Percentiles rank a stretch among this genome's conserved stretches.
These are phyloP conservation scores for Stachybotrys echinatus DNA, from an alignment of 2,329 filamentous ascomycete genomes.

Conservation along the genomic window DNA sequence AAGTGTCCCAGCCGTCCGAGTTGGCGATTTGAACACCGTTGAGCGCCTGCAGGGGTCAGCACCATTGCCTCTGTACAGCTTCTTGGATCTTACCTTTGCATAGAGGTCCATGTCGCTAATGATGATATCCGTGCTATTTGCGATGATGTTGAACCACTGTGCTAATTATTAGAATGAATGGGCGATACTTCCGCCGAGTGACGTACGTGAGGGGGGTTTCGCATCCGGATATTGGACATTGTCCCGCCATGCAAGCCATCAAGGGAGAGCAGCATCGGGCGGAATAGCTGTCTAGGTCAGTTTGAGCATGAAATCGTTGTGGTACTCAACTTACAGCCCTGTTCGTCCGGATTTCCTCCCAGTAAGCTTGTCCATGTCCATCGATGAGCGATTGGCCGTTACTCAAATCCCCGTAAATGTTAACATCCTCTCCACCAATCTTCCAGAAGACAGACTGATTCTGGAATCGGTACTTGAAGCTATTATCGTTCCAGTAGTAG, in stretches of 20 bases:
- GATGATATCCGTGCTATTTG: slow-evolving; percentile 59
- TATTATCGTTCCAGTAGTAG: slow-evolving; percentile 61
- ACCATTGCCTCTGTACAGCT: accelerated
- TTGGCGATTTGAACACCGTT: slow-evolving; percentile 34
- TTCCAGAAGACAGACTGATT: slow-evolving; percentile 45
- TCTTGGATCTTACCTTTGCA: slow-evolving; percentile 31
- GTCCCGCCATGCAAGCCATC: slow-evolving; percentile 39
- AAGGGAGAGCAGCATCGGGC: slow-evolving; percentile 15
- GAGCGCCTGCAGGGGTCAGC: slow-evolving; percentile 8
- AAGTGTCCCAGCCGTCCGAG: slow-evolving; percentile 62
- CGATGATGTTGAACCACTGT: slow-evolving; percentile 49
- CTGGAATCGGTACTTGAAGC: slow-evolving; percentile 61
- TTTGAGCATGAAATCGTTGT: slow-evolving; percentile 49
- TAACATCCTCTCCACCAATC: slow-evolving; percentile 36
- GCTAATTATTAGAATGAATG: background rate
- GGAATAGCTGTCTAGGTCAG: slow-evolving; percentile 8
- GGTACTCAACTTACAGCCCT: slow-evolving; percentile 21
- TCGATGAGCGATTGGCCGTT: slow-evolving; percentile 63
- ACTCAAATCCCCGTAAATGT: slow-evolving; percentile 61
- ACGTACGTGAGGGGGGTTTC: slow-evolving; percentile 42
- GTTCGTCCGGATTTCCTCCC: slow-evolving; percentile 13
- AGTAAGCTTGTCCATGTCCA: slow-evolving; percentile 17
- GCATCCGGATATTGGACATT: slow-evolving; percentile 54
- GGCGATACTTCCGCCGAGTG: background rate
- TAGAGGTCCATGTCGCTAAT: slow-evolving; percentile 57